Evolutionary conservation across 139 green algal genomes (phyloP).

Genomic region (Mesotaenium endlicherianum): DNA sequence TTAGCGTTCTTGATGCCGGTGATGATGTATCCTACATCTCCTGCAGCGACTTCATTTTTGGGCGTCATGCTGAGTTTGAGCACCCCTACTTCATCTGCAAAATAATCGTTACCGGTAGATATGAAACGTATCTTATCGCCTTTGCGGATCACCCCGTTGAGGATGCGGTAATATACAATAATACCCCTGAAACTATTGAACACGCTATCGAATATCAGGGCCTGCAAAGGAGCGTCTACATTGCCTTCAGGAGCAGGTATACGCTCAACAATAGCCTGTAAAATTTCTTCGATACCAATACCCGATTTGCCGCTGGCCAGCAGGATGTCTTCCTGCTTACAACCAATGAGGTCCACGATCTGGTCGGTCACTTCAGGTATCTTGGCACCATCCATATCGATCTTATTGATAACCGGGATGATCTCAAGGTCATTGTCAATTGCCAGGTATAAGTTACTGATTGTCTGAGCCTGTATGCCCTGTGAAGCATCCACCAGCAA

Average conservation of each 20-base stretch:
- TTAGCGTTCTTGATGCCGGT: conserved; percentile 51
- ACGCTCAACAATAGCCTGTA: conserved; percentile 78
- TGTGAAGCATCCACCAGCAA: conserved; percentile 89
- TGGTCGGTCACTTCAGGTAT: conserved; percentile 79
- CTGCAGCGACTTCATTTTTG: conserved; percentile 61
- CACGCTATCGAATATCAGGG: conserved; percentile 89
- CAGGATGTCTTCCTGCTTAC: conserved; percentile 66
- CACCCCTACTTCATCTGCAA: conserved; percentile 83
- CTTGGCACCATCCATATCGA: conserved; percentile 87
- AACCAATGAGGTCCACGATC: conserved; percentile 88
- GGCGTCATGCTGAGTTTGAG: no score
- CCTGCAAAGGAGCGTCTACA: conserved; percentile 60
- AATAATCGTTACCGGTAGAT: conserved; percentile 63
- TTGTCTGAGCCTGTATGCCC: conserved; percentile 79
- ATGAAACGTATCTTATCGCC: conserved; percentile 65
- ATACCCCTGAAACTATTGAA: conserved; percentile 86
- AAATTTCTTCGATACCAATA: conserved; percentile 77
- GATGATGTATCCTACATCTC: conserved; percentile 60
- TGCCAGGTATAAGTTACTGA: conserved; percentile 13
- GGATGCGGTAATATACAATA: conserved; percentile 73
- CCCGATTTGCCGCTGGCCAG: conserved; percentile 37
- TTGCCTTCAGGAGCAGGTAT: conserved; percentile 59
- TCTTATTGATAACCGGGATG: conserved; percentile 93
- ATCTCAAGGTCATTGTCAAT: conserved; percentile 57
- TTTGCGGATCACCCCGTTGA: conserved; percentile 69